phyloP scores from a whole-genome alignment of 306 rosid species.

The Benincasa hispida region DNA sequence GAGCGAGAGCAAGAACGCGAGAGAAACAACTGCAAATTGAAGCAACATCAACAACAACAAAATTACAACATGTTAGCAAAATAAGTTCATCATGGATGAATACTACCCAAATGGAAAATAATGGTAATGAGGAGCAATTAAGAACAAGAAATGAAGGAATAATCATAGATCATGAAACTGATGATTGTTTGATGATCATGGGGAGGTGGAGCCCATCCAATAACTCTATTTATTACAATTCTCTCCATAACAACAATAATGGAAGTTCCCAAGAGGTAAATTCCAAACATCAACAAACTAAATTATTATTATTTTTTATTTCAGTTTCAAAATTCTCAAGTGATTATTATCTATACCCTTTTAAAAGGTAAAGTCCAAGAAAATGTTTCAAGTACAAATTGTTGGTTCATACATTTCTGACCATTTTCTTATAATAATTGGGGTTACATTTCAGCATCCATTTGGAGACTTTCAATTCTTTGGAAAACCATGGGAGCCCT shows the following conservation, averaged over 20 bases:
- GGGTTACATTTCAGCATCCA: conserved; percentile 41
- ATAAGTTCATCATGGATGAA: conserved; percentile 26
- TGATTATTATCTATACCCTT: too few species aligned
- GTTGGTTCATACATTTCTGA: background rate
- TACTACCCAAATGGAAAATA: conserved; percentile 31
- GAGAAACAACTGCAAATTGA: conserved; percentile 22
- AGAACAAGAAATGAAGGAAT: conserved; percentile 26
- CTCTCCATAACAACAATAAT: conserved; percentile 22
- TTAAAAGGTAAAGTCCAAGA: conserved; percentile 2
- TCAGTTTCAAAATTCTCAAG: too few species aligned
- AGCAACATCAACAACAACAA: background rate
- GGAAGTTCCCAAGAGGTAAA: conserved; percentile 52
- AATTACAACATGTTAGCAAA: background rate
- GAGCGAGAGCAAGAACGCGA: conserved; percentile 54
- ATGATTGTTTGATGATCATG: conserved; percentile 20
- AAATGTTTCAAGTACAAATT: background rate
- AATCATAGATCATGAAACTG: conserved; percentile 11
- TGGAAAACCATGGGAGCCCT: conserved; percentile 51
- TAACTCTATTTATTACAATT: conserved; percentile 29
- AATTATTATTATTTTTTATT: background rate
- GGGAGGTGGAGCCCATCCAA: conserved; percentile 47
- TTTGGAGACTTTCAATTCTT: conserved; percentile 43
- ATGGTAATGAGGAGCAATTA: conserved; percentile 18
- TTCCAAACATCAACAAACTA: conserved; percentile 9
- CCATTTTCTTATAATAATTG: background rate